phyloP scores from a whole-genome alignment of 768 basidiomycete species.

The Cyclocybe cylindracea region DNA sequence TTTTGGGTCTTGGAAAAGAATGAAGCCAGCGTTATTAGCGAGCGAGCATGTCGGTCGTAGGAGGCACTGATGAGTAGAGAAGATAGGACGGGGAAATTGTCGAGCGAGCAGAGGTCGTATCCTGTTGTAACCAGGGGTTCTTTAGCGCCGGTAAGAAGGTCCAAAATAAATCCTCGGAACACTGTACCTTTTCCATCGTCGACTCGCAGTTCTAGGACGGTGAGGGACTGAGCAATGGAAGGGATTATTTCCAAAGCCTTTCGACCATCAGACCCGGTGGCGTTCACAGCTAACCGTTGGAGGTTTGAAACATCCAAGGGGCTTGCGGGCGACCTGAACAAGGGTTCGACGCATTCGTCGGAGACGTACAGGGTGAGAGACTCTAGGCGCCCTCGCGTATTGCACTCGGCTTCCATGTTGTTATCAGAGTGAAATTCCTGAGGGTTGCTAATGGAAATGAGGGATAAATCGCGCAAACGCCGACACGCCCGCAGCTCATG shows the following conservation, averaged over 20 bases:
- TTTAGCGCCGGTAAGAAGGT: neutral
- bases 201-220: constrained; percentile 12
- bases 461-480: constrained; percentile 7
- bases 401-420: neutral
- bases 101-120: constrained; percentile 6
- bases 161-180: neutral
- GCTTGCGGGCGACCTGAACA: neutral
- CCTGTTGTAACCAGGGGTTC: neutral
- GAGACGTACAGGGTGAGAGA: constrained; percentile 13
- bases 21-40: constrained; percentile 1
- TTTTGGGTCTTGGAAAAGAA: constrained; percentile 4
- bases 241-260: constrained; percentile 5
- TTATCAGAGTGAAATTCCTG: neutral
- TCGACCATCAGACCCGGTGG: constrained; percentile 8
- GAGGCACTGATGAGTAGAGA: constrained; percentile 8
- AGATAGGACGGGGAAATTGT: constrained; percentile 5
- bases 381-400: neutral
- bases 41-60: constrained; percentile 1
- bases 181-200: constrained; percentile 3
- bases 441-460: constrained; percentile 3
- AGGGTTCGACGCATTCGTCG: constrained; percentile 7
- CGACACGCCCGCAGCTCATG: neutral
- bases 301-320: constrained; percentile 4
- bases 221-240: neutral
- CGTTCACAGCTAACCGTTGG: constrained; percentile 6